These are phyloP conservation scores for Flueggea neowawraea DNA, from an alignment of 441 rosid species.

Conservation along the genomic window DNA sequence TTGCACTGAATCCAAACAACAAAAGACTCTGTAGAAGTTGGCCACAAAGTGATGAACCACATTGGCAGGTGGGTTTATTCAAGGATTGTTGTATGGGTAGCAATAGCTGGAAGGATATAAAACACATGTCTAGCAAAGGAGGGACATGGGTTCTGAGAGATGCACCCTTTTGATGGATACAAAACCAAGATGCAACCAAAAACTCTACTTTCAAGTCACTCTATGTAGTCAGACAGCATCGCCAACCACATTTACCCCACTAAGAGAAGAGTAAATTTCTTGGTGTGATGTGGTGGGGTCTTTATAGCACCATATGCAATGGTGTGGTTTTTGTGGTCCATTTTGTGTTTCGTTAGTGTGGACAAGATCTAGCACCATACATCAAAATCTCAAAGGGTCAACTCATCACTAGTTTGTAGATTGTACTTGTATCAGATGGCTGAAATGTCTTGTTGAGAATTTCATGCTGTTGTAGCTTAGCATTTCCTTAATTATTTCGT, in stretches of 20 bases:
- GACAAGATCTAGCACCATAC: constrained; percentile 62
- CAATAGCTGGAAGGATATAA: constrained; percentile 37
- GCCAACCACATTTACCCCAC: constrained; percentile 27
- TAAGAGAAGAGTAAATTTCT: constrained; percentile 3
- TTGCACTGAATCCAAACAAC: no score
- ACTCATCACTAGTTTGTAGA: constrained; percentile 1
- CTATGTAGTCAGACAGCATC: constrained; percentile 17
- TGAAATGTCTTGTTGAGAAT: constrained; percentile 10
- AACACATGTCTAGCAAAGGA: constrained; percentile 54
- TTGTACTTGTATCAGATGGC: constrained; percentile 17
- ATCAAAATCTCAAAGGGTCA: constrained; percentile 37
- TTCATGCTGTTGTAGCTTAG: constrained; percentile 5
- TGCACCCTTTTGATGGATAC: constrained; percentile 36
- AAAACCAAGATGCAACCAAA: constrained; percentile 27
- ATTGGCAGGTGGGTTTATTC: constrained; percentile 10
- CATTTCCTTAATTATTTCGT: neutral
- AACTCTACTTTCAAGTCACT: constrained; percentile 33
- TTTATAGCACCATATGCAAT: constrained; percentile 33
- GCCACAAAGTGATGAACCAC: neutral
- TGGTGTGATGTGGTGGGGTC: constrained; percentile 22
- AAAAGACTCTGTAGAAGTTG: no score
- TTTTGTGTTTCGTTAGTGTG: constrained; percentile 46
- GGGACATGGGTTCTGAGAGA: constrained; percentile 42
- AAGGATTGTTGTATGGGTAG: constrained; percentile 26
- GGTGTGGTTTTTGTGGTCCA: constrained; percentile 36